Conservation (phyloP, 2,329 filamentous ascomycete genomes). For the Trichoderma cornu-damae region DNA sequence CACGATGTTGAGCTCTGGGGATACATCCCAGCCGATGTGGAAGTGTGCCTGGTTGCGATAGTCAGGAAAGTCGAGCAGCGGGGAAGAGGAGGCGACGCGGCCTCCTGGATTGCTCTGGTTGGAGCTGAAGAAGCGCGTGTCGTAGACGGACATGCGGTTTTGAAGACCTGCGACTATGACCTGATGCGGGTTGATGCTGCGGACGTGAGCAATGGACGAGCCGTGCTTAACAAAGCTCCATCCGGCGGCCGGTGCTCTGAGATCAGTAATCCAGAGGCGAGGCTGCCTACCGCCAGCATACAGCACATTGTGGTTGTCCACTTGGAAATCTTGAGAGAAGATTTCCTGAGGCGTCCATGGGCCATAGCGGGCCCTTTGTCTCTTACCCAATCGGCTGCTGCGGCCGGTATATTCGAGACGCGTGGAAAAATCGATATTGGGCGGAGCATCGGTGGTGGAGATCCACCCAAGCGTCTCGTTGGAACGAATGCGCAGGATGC, state of each 20-base stretch:
- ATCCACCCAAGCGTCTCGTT: conserved; percentile 34
- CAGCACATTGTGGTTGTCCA: conserved; percentile 40
- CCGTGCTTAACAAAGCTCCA: conserved; percentile 34
- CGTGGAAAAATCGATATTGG: not conserved
- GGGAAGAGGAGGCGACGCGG: conserved; percentile 25
- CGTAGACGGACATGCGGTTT: conserved; percentile 51
- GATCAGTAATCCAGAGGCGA: conserved; percentile 42
- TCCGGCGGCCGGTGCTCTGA: conserved; percentile 34
- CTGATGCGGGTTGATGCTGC: conserved; percentile 44
- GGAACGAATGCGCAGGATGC: conserved; percentile 38
- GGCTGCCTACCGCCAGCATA: conserved; percentile 49
- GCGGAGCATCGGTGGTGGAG: conserved; percentile 22
- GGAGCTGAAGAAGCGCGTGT: conserved; percentile 42
- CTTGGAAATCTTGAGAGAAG: conserved; percentile 47
- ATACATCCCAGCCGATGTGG: conserved; percentile 49
- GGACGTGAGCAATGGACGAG: conserved; percentile 46
- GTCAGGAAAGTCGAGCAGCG: conserved; percentile 45
- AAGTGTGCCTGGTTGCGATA: conserved; percentile 48
- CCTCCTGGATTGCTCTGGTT: not conserved
- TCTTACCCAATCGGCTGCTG: not conserved
- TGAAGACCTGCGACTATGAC: conserved; percentile 50
- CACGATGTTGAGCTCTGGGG: conserved; percentile 43
- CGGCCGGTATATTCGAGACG: not conserved
- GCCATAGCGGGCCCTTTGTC: conserved; percentile 19
- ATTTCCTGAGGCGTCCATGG: conserved; percentile 34